Evolutionary conservation across 306 rosid species (phyloP).

Genomic region (Chamaecrista fasciculata): DNA sequence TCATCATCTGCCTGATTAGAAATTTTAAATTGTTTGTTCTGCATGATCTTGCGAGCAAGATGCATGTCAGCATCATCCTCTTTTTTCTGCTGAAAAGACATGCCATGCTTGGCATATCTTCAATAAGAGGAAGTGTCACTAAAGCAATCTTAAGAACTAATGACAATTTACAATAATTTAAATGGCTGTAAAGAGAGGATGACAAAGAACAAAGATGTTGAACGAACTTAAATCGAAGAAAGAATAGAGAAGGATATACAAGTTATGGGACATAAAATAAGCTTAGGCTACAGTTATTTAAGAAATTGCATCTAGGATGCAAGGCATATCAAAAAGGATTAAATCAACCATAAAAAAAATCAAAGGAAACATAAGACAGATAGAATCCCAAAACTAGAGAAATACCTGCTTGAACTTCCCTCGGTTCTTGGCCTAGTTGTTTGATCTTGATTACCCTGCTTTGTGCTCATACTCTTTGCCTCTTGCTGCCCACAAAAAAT

Average conservation of each 20-base stretch:
- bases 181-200: slow-evolving; percentile 5
- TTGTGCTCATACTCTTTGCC: slow-evolving; percentile 56
- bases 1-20: slow-evolving; percentile 81
- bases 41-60: slow-evolving; percentile 78
- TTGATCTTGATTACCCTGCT: slow-evolving; percentile 40
- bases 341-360: neutral
- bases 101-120: slow-evolving; percentile 51
- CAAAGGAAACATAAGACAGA: neutral
- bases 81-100: slow-evolving; percentile 48
- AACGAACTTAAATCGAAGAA: slow-evolving; percentile 2
- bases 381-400: slow-evolving; percentile 7
- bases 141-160: slow-evolving; percentile 7
- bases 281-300: slow-evolving; percentile 4
- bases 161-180: neutral
- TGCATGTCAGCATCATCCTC: slow-evolving; percentile 85
- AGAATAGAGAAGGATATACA: neutral
- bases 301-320: slow-evolving; percentile 24
- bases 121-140: slow-evolving; percentile 25
- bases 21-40: slow-evolving; percentile 63
- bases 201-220: slow-evolving; percentile 8
- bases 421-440: slow-evolving; percentile 36
- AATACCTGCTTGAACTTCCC: slow-evolving; percentile 61
- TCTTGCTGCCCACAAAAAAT: slow-evolving; percentile 56
- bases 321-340: slow-evolving; percentile 18
- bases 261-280: neutral